A percentile compares a stretch with the other conserved stretches of the same genome.
These are phyloP conservation scores for Barbatosphaeria neglecta DNA, from an alignment of 495 filamentous ascomycete genomes.

Conservation along the genomic window DNA sequence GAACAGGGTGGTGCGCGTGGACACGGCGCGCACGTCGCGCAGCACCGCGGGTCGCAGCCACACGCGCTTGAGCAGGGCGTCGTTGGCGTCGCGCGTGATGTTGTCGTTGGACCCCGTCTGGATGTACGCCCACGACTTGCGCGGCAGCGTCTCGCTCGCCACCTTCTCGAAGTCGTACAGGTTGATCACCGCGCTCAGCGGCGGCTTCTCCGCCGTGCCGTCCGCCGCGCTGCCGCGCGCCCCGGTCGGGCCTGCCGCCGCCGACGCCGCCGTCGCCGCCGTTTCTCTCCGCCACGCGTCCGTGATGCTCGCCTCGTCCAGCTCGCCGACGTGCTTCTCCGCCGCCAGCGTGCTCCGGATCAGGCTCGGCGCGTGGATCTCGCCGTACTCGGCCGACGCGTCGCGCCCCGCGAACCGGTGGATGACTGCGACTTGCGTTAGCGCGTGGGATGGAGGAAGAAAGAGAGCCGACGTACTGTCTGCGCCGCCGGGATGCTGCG, in stretches of 20 bases:
- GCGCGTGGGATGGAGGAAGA: too few relatives aligned
- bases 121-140: slow-evolving; percentile 46
- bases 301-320: slow-evolving; percentile 14
- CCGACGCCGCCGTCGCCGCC: not conserved
- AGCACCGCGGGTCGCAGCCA: slow-evolving; percentile 58
- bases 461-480: slow-evolving; percentile 13
- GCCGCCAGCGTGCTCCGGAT: slow-evolving; percentile 38
- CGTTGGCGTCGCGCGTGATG: slow-evolving; percentile 76
- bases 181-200: slow-evolving; percentile 51
- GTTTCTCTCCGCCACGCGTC: not conserved
- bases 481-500: slow-evolving; percentile 48
- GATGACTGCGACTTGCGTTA: too few relatives aligned
- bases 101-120: slow-evolving; percentile 63
- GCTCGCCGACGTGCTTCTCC: slow-evolving; percentile 44
- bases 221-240: not conserved
- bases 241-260: too few relatives aligned
- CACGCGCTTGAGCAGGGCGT: slow-evolving; percentile 63
- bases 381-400: slow-evolving; percentile 53
- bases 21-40: slow-evolving; percentile 46
- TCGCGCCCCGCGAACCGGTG: slow-evolving; percentile 53
- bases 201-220: slow-evolving; percentile 34
- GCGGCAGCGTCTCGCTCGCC: slow-evolving; percentile 44
- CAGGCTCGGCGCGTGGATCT: slow-evolving; percentile 48
- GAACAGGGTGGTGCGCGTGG: slow-evolving; percentile 43
- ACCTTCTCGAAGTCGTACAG: slow-evolving; percentile 55